phyloP scores from a whole-genome alignment of 176 grass and related monocot genomes.

The Miscanthus lutarioriparius region DNA sequence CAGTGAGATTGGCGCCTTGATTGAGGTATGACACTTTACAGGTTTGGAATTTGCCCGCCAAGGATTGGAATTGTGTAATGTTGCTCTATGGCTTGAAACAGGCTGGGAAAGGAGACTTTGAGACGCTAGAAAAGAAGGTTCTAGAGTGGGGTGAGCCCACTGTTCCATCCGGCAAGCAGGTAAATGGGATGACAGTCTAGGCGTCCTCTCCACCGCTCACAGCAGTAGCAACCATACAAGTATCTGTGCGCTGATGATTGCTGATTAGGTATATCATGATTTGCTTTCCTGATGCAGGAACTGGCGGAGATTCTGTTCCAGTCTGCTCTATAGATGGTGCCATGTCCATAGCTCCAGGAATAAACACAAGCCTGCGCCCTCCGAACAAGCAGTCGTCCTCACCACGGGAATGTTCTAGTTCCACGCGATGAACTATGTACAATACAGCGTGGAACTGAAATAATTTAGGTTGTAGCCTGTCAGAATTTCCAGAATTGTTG shows the following conservation, averaged over 20 bases:
- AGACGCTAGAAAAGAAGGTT: slow-evolving; percentile 80
- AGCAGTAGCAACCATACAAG: not conserved
- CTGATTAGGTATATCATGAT: not conserved
- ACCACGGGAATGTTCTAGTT: slow-evolving; percentile 20
- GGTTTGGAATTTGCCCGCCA: not conserved
- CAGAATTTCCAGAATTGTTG: not conserved
- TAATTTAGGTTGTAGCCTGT: slow-evolving; percentile 23
- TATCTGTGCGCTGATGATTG: not conserved
- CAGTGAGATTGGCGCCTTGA: slow-evolving; percentile 64
- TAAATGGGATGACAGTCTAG: slow-evolving; percentile 19
- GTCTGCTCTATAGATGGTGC: slow-evolving; percentile 59
- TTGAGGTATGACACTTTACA: slow-evolving; percentile 57
- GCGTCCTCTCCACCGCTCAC: not conserved
- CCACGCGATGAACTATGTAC: slow-evolving; percentile 37
- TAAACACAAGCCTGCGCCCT: not conserved
- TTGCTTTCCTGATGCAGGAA: slow-evolving; percentile 55
- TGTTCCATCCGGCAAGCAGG: slow-evolving; percentile 89
- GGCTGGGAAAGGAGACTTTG: slow-evolving; percentile 86
- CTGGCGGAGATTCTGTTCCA: slow-evolving; percentile 88
- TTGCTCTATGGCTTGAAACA: slow-evolving; percentile 35
- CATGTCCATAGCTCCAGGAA: slow-evolving; percentile 30
- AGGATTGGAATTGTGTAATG: slow-evolving; percentile 1
- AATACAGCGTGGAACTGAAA: slow-evolving; percentile 29
- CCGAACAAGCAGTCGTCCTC: not conserved
- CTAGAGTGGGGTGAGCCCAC: slow-evolving; percentile 90